phyloP scores from a whole-genome alignment of 2,329 filamentous ascomycete species.

The Colletotrichum sp. region DNA sequence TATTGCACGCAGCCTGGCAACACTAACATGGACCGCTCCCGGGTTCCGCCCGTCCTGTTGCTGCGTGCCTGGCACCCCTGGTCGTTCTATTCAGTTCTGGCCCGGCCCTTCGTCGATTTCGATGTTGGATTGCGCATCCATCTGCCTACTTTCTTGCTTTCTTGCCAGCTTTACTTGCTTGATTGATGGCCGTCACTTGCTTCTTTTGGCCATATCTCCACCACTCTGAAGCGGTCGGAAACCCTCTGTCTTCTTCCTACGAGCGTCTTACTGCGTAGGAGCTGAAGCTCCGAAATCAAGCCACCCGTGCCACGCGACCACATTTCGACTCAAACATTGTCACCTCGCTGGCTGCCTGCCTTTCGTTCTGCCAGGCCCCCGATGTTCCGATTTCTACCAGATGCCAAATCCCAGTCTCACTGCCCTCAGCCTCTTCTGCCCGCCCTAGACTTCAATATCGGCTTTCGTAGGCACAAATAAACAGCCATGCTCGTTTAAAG shows the following conservation, averaged over 20 bases:
- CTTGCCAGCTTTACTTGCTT: background rate
- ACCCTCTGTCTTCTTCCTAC: background rate
- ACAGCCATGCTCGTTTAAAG: background rate
- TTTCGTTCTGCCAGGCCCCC: background rate
- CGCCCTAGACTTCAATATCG: background rate
- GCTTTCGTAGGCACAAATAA: background rate
- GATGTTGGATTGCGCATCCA: conserved; percentile 1
- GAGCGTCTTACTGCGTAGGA: background rate
- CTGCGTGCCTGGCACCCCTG: background rate
- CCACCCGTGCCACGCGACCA: background rate
- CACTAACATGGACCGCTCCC: background rate
- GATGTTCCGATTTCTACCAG: background rate
- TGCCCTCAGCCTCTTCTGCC: background rate
- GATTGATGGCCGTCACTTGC: background rate
- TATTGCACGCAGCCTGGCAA: background rate
- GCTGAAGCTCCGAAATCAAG: conserved; percentile 13
- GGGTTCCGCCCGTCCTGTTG: background rate
- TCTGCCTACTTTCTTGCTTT: conserved; percentile 16
- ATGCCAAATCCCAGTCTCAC: background rate
- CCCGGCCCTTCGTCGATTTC: background rate
- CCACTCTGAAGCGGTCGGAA: conserved; percentile 5
- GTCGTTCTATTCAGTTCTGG: conserved; percentile 17
- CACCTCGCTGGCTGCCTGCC: background rate
- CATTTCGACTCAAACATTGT: background rate
- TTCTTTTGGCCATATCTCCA: conserved; percentile 4